These are phyloP conservation scores for Gleditsia sinensis DNA, from an alignment of 306 rosid genomes.

Conservation along the genomic window DNA sequence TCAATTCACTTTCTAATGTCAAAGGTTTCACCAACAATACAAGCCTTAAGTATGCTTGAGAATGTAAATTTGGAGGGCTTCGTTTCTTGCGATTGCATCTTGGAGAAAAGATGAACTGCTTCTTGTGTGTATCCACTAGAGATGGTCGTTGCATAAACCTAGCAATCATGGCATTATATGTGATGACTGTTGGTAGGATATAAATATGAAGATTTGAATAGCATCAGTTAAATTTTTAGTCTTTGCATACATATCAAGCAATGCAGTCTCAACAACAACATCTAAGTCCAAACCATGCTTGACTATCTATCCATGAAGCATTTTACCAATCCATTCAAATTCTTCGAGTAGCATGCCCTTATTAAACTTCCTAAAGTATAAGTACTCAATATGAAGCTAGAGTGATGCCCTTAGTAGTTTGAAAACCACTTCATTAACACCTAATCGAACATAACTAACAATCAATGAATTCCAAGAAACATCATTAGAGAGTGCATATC, in stretches of 20 bases:
- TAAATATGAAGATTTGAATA: constrained; percentile 38
- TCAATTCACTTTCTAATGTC: constrained; percentile 54
- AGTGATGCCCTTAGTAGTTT: constrained; percentile 50
- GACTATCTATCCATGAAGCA: constrained; percentile 45
- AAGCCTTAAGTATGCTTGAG: constrained; percentile 55
- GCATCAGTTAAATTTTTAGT: constrained; percentile 45
- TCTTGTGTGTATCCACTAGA: constrained; percentile 31
- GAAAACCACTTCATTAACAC: constrained; percentile 37
- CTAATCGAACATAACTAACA: constrained; percentile 50
- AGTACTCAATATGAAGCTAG: constrained; percentile 44
- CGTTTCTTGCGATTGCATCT: constrained; percentile 53
- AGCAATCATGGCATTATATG: constrained; percentile 61
- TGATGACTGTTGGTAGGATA: constrained; percentile 40
- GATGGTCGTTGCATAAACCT: constrained; percentile 41
- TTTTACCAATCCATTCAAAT: constrained; percentile 41
- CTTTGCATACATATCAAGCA: constrained; percentile 70
- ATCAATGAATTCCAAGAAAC: constrained; percentile 65
- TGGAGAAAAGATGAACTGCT: constrained; percentile 48
- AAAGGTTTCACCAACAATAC: constrained; percentile 43
- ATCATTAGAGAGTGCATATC: no score
- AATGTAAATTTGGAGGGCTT: constrained; percentile 59
- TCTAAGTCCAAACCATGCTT: constrained; percentile 51
- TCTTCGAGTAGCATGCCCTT: constrained; percentile 44
- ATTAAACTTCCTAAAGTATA: constrained; percentile 61
- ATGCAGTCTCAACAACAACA: constrained; percentile 55